Evolutionary conservation across 73 alveolate genomes (phyloP), one percentile per base, ranked within the genome.

Genomic region (Paramecium octaurelia): DNA sequence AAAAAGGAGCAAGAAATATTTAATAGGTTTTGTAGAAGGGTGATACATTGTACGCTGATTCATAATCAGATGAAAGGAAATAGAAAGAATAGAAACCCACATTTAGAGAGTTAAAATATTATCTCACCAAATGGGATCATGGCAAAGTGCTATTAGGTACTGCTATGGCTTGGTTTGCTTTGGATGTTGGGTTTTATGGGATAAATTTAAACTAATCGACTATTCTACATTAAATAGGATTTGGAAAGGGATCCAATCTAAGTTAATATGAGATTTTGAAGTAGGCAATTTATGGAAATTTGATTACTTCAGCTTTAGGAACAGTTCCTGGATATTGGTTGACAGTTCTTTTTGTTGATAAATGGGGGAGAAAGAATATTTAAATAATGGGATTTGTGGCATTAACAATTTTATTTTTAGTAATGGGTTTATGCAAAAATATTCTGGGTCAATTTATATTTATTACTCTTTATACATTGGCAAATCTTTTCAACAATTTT

Each of bases 241-340:
- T 80, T 24, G 48, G 70, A 20, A 24, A 16, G 21, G 69, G 21
- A n/a, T 20, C 46, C 1, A 27, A 43, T 23, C 8, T 38, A 8
- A 46, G 10, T 44, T 27, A 59, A 80, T 42, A 43, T 80, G 54
- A 80, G 35, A 80, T 24, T 11, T 24, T 80, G 27, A 24, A 80
- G 20, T 31, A 80, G 6, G 50, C 70, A 21, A 88, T 60, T 31
- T 60, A 20, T 21, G 76, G 86, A 18, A n/a, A 35, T 16, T 24
- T 88, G 29, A 14, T 58, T 14, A 88, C 48, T 20, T 92, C 92
- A 48, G 34, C 73, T 29, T n/a, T 88, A 12, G 92, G 91, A 42
- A 44, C 83, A 18, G 64, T 88, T 31, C 92, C 94, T 8, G 94
- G 94, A 35, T 88, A 88, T 60, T 36, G 86, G 73, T 21, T 70